These are phyloP conservation scores for Boletus pseudo-olivaceus DNA, from an alignment of 768 basidiomycete species.

Conservation along the genomic window DNA sequence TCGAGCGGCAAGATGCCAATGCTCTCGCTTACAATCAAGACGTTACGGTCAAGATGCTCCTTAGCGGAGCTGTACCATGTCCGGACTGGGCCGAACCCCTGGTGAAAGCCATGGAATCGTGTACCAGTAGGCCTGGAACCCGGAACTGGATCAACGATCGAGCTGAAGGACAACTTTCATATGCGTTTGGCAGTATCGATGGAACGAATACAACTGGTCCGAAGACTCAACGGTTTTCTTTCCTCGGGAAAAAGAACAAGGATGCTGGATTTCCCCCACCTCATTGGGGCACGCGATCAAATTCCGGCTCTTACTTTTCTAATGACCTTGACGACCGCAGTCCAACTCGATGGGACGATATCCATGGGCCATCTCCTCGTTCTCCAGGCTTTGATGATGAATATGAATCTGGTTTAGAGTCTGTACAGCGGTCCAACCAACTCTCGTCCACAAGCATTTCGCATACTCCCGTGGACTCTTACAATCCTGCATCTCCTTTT, in stretches of 20 bases:
- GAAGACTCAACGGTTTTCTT: slow-evolving; percentile 30
- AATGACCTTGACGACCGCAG: slow-evolving; percentile 18
- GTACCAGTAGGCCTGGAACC: slow-evolving; percentile 66
- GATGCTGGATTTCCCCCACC: slow-evolving; percentile 55
- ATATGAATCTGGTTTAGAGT: slow-evolving; percentile 43
- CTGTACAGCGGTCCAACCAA: slow-evolving; percentile 29
- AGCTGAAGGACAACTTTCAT: slow-evolving; percentile 37
- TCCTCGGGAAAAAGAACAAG: slow-evolving; percentile 45
- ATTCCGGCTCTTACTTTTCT: slow-evolving; percentile 56
- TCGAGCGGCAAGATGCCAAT: slow-evolving; percentile 94
- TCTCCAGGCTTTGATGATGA: slow-evolving; percentile 37
- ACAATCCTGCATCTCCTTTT: slow-evolving; percentile 35
- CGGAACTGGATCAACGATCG: slow-evolving; percentile 65
- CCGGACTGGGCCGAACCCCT: slow-evolving; percentile 80
- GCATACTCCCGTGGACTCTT: slow-evolving; percentile 23
- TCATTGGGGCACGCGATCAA: slow-evolving; percentile 53
- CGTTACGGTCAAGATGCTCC: slow-evolving; percentile 74
- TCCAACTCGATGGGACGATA: slow-evolving; percentile 30
- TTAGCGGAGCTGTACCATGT: slow-evolving; percentile 69
- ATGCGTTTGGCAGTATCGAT: slow-evolving; percentile 46
- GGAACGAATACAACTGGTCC: slow-evolving; percentile 30
- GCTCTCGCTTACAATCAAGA: slow-evolving; percentile 70
- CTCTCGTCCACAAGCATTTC: slow-evolving; percentile 5
- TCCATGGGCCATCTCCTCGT: slow-evolving; percentile 15
- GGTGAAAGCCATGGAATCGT: slow-evolving; percentile 68